Conservation (phyloP, 176 grass and related monocot genomes). For the Bothriochloa decipiens region DNA sequence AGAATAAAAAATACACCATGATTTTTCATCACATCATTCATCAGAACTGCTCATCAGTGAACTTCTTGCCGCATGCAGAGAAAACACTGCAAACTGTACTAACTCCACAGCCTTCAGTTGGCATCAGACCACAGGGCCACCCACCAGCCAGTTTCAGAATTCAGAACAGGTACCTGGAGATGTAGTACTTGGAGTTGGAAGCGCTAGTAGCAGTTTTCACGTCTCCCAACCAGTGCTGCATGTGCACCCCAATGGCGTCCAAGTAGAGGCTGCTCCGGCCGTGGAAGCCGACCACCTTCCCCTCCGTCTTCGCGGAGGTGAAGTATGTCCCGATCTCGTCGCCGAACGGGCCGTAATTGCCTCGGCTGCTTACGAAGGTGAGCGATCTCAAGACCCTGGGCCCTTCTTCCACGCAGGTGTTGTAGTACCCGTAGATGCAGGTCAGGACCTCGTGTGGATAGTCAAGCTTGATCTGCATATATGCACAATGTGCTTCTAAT, state of each 20-base stretch:
- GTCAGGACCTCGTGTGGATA: slow-evolving; percentile 84
- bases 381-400: slow-evolving; percentile 65
- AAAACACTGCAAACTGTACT: not conserved
- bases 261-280: slow-evolving; percentile 73
- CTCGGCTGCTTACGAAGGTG: slow-evolving; percentile 67
- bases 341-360: slow-evolving; percentile 85
- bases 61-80: not conserved
- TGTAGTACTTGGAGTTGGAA: slow-evolving; percentile 47
- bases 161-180: slow-evolving; percentile 84
- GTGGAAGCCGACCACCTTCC: slow-evolving; percentile 95
- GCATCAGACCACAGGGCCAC: not conserved
- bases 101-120: not conserved
- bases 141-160: slow-evolving; percentile 44
- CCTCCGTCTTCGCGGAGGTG: slow-evolving; percentile 64
- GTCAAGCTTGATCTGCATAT: slow-evolving; percentile 88
- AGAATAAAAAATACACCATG: not conserved
- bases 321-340: slow-evolving; percentile 76
- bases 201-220: slow-evolving; percentile 21
- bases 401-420: slow-evolving; percentile 47
- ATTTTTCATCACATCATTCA: not conserved
- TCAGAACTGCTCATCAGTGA: not conserved
- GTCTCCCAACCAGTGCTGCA: slow-evolving; percentile 91
- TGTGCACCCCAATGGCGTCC: slow-evolving; percentile 88
- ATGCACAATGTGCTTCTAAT: too few relatives aligned
- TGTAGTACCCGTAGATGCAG: slow-evolving; percentile 84